Evolutionary conservation across 768 basidiomycete genomes (phyloP), one percentile per base, ranked within the genome.

Genomic region (Aureoboletus auriporus): DNA sequence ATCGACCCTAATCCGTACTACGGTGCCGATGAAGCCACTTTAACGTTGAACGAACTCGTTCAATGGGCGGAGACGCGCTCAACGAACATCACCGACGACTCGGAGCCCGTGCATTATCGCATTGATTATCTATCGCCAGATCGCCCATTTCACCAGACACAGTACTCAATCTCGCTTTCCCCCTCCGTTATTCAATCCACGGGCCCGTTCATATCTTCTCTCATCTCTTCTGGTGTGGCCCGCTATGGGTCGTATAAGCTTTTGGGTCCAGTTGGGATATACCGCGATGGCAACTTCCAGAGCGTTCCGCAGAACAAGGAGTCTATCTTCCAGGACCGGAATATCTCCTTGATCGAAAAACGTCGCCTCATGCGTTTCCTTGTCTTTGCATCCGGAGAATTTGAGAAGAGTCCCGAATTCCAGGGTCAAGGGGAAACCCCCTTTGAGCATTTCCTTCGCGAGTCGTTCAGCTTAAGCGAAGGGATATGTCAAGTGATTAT

Each of bases 231-330:
- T 11, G 88, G 91, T 20, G 92, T 97, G 12, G 77, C 92, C 8
- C 83, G 85, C 49, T 97, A 98, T 61, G 90, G 92, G n/a, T 85
- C 84, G 3, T 98, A 93, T 63, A 83, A 87, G 39, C 75, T 96
- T 4, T 71, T 98, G 16, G 89, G 86, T 52, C 78, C 77, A 20
- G 74, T 88, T 14, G 79, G 74, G 34, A 69, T 91, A 38, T 84
- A 82, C 57, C 71, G 79, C 42, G 70, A 76, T 2, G 64, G 63
- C 44, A 55, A 62, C 17, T 61, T 81, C 45, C 79, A 79, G 57
- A 76, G 67, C 42, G 94, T 97, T 0, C 95, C 95, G 1, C 84
- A 84, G 29, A 89, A 82, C 69, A 97, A 96, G 65, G 93, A 93
- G 65, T 88, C 90, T 50, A 78, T 98, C 4, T 97, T 98, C 78